phyloP scores from a whole-genome alignment of 2,329 filamentous ascomycete genomes.

The Colletotrichum cuscutae region DNA sequence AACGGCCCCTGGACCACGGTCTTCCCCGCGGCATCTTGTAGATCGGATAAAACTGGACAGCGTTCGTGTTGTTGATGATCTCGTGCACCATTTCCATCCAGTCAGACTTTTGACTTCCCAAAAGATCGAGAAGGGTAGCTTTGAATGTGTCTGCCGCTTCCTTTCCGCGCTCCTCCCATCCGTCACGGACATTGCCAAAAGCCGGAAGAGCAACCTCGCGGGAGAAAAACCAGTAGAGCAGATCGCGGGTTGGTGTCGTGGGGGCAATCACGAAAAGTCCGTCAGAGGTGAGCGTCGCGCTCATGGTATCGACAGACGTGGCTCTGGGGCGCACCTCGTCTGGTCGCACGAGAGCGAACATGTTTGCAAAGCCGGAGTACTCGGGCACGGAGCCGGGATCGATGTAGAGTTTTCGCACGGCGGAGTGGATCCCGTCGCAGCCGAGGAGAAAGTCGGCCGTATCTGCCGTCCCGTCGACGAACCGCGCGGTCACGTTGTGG shows the following conservation, averaged over 20 bases:
- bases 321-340: constrained; percentile 26
- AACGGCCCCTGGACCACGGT: constrained; percentile 48
- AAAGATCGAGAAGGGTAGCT: constrained; percentile 36
- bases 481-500: constrained; percentile 40
- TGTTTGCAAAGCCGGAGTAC: constrained; percentile 46
- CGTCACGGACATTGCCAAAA: constrained; percentile 40
- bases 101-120: constrained; percentile 42
- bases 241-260: constrained; percentile 39
- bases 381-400: constrained; percentile 39
- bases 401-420: constrained; percentile 44
- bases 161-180: constrained; percentile 44
- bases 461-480: constrained; percentile 50
- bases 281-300: constrained; percentile 42
- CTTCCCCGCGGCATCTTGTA: constrained; percentile 47
- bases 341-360: constrained; percentile 38
- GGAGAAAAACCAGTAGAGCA: constrained; percentile 45
- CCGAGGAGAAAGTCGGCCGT: constrained; percentile 49
- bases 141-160: constrained; percentile 45
- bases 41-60: constrained; percentile 48
- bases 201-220: constrained; percentile 41
- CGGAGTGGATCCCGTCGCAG: constrained; percentile 52
- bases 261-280: constrained; percentile 42
- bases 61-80: constrained; percentile 35
- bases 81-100: constrained; percentile 40
- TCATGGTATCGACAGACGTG: constrained; percentile 38